phyloP scores from a whole-genome alignment of 306 rosid genomes.

The Acacia crassicarpa region DNA sequence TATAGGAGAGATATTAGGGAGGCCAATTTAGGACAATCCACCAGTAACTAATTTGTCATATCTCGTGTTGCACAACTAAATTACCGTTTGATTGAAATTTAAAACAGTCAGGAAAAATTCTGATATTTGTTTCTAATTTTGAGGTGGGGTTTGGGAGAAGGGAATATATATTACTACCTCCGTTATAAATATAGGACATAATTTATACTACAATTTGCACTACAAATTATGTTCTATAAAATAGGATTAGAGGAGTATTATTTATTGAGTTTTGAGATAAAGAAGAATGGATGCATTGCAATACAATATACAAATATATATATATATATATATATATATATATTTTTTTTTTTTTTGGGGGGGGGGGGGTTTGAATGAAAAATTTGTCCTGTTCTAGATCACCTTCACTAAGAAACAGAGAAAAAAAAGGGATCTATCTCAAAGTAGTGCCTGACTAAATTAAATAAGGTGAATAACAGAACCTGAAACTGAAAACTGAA shows the following conservation, averaged over 20 bases:
- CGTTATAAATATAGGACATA: too few species aligned
- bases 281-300: background rate
- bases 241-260: background rate
- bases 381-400: background rate
- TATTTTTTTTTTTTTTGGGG: too few species aligned
- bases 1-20: background rate
- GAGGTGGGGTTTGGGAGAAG: background rate
- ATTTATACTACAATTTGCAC: too few species aligned
- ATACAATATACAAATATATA: background rate
- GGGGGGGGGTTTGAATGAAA: background rate
- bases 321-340: too few species aligned
- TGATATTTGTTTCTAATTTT: background rate
- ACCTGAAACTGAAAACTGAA: slow-evolving; percentile 69
- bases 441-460: background rate
- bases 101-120: background rate
- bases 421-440: background rate
- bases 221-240: too few species aligned
- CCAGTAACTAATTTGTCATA: background rate
- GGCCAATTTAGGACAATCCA: background rate
- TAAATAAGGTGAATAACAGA: slow-evolving; percentile 12
- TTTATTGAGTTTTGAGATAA: background rate
- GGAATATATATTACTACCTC: background rate
- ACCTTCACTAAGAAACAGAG: background rate
- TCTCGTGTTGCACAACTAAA: background rate
- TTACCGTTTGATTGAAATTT: background rate